Evolutionary conservation across 805 yeast species (phyloP).

Genomic region (Sugiyamaella qingdaonensis): DNA sequence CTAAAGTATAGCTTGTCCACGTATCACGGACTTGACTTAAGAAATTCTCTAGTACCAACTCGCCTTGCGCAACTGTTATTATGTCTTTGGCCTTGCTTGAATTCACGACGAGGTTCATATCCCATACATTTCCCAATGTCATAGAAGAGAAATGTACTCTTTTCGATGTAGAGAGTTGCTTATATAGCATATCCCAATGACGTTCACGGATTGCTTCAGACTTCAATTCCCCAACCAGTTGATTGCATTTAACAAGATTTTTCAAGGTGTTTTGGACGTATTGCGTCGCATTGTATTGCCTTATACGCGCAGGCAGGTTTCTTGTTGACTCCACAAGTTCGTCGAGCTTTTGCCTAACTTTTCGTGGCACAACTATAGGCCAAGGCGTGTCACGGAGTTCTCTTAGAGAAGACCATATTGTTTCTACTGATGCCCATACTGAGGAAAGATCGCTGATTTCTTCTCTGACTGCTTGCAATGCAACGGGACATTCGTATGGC

Average conservation of each 20-base stretch:
- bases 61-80: slow-evolving; percentile 66
- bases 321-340: slow-evolving; percentile 44
- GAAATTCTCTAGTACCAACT: slow-evolving; percentile 57
- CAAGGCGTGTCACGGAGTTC: slow-evolving; percentile 44
- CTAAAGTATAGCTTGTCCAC: slow-evolving; percentile 56
- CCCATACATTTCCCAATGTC: slow-evolving; percentile 59
- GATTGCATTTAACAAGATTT: slow-evolving; percentile 36
- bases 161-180: slow-evolving; percentile 26
- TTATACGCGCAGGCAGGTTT: slow-evolving; percentile 51
- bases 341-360: slow-evolving; percentile 48
- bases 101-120: slow-evolving; percentile 46
- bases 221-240: slow-evolving; percentile 44
- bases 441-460: slow-evolving; percentile 54
- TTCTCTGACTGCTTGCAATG: slow-evolving; percentile 31
- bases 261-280: slow-evolving; percentile 48
- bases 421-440: slow-evolving; percentile 62
- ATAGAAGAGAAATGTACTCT: slow-evolving; percentile 26
- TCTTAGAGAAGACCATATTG: slow-evolving; percentile 46
- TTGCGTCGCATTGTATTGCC: slow-evolving; percentile 68
- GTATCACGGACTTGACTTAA: slow-evolving; percentile 45
- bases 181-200: slow-evolving; percentile 59
- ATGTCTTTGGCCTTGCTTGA: slow-evolving; percentile 45
- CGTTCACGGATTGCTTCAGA: slow-evolving; percentile 55
- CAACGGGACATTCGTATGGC: slow-evolving; percentile 24
- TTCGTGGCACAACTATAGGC: slow-evolving; percentile 44